Conservation (phyloP, 1,284 basidiomycete species). For the Irpex sp. region DNA sequence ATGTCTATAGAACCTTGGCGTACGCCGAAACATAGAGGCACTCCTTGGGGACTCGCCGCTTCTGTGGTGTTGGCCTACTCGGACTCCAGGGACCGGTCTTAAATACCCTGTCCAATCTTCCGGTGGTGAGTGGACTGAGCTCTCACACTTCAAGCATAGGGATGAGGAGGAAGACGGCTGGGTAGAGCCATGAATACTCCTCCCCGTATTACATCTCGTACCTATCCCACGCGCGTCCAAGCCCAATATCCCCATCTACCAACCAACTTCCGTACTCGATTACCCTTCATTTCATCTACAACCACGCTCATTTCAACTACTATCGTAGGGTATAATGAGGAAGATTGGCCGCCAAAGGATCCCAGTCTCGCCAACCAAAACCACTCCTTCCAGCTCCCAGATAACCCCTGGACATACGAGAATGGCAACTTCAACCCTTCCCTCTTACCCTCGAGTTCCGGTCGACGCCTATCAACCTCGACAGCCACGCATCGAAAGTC, state of each 20-base stretch:
- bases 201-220: background rate
- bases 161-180: constrained; percentile 5
- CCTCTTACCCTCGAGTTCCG: constrained; percentile 57
- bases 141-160: constrained; percentile 17
- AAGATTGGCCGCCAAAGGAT: constrained; percentile 57
- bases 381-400: constrained; percentile 41
- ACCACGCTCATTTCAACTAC: background rate
- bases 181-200: constrained; percentile 9
- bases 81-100: constrained; percentile 66
- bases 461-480: constrained; percentile 16
- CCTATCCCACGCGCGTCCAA: too few relatives aligned
- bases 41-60: constrained; percentile 73
- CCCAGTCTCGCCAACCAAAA: constrained; percentile 32
- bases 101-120: constrained; percentile 67
- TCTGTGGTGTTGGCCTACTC: constrained; percentile 80
- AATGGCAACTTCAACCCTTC: constrained; percentile 69
- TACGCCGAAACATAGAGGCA: constrained; percentile 64
- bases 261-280: background rate
- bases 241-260: background rate
- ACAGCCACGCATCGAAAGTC: constrained; percentile 8
- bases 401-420: constrained; percentile 82
- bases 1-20: constrained; percentile 68
- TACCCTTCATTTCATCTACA: background rate
- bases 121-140: constrained; percentile 74
- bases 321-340: constrained; percentile 17